Evolutionary conservation across 2,329 filamentous ascomycete species (phyloP).

Genomic region (Tolypocladium sp.): DNA sequence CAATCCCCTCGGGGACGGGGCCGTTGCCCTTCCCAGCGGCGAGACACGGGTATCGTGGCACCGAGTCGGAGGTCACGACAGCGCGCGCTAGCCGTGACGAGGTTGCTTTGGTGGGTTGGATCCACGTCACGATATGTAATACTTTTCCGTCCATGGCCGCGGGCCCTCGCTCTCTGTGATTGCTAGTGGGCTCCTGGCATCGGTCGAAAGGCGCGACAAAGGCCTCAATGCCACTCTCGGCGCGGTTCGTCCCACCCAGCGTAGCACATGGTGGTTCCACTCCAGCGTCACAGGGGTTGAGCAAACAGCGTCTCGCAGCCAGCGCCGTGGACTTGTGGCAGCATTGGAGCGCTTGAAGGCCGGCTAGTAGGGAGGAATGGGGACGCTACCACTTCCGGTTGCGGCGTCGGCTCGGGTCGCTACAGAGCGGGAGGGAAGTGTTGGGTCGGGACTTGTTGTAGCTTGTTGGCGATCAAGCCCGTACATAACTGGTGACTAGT

Average conservation of each 20-base stretch:
- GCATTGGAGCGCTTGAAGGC: background rate
- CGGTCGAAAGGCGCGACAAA: background rate
- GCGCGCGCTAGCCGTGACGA: background rate
- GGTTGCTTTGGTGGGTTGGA: background rate
- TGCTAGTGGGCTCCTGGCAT: background rate
- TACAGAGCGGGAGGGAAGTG: background rate
- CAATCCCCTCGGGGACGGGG: background rate
- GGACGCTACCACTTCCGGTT: conserved; percentile 4
- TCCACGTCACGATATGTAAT: background rate
- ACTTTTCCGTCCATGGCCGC: background rate
- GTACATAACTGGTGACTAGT: background rate
- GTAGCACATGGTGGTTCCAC: conserved; percentile 8
- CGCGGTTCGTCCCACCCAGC: conserved; percentile 10
- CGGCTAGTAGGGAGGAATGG: background rate
- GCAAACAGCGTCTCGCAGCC: background rate
- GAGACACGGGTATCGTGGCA: background rate
- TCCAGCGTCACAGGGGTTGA: conserved; percentile 5
- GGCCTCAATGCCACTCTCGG: conserved; percentile 4
- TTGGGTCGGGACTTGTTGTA: background rate
- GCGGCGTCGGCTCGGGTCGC: conserved; percentile 9
- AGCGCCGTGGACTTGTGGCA: background rate
- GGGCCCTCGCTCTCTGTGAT: background rate
- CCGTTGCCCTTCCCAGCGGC: background rate
- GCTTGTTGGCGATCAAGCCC: background rate
- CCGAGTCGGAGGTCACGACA: background rate